Evolutionary conservation across 768 basidiomycete genomes (phyloP).

Genomic region (Glaciozyma antarctica): DNA sequence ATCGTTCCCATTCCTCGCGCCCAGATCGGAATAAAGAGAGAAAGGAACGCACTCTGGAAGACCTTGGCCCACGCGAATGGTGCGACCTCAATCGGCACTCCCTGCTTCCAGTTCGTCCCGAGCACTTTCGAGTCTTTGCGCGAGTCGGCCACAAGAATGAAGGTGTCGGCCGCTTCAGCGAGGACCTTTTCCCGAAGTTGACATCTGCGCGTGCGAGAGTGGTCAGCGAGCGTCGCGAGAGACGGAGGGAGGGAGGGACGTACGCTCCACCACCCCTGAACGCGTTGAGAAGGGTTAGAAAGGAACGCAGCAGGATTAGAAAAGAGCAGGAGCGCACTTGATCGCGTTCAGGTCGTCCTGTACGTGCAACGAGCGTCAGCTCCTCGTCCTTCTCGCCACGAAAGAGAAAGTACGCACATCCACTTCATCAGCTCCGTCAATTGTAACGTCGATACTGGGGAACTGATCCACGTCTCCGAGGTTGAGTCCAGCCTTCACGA

Average conservation of each 20-base stretch:
- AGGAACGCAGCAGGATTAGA: not conserved
- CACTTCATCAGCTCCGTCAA: constrained; percentile 95
- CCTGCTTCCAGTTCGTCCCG: constrained; percentile 51
- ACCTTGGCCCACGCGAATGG: constrained; percentile 92
- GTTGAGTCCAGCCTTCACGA: constrained; percentile 54
- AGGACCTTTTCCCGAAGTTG: constrained; percentile 95
- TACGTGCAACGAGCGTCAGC: not conserved
- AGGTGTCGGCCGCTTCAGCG: constrained; percentile 89
- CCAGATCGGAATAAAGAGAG: constrained; percentile 11
- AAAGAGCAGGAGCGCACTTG: constrained; percentile 50
- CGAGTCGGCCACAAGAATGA: constrained; percentile 87
- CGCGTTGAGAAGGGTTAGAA: not conserved
- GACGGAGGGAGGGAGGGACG: not conserved
- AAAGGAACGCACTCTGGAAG: constrained; percentile 46
- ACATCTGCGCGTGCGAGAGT: constrained; percentile 42
- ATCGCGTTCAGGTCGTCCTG: constrained; percentile 79
- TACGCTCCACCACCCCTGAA: constrained; percentile 57
- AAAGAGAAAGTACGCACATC: constrained; percentile 13
- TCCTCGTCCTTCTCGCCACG: not conserved
- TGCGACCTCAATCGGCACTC: constrained; percentile 92
- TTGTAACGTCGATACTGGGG: constrained; percentile 83
- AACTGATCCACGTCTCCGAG: constrained; percentile 37
- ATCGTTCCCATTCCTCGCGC: constrained; percentile 37
- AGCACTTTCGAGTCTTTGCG: constrained; percentile 59
- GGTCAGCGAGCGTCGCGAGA: not conserved